Evolutionary conservation across 2,329 filamentous ascomycete species (phyloP).

Genomic region (Botrytis porri): DNA sequence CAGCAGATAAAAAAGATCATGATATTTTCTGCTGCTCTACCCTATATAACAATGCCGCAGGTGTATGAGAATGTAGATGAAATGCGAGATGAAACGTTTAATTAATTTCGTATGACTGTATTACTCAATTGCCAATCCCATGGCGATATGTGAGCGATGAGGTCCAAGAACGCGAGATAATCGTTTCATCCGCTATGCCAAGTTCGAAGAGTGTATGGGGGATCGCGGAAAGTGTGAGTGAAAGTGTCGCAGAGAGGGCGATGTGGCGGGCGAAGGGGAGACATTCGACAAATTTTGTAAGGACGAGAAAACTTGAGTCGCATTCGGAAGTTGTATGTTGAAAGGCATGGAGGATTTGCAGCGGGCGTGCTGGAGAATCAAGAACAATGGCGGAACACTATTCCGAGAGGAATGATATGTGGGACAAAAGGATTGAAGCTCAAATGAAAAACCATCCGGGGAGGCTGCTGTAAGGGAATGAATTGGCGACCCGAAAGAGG

Average conservation of each 20-base stretch:
- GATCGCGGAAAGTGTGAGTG: fast-evolving
- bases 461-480: not conserved
- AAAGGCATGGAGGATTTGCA: not conserved
- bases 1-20: not conserved
- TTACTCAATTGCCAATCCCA: not conserved
- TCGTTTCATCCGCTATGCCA: not conserved
- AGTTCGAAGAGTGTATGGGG: not conserved
- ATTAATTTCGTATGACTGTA: not conserved
- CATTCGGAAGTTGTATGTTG: not conserved
- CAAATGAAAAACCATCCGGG: not conserved
- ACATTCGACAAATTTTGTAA: not conserved
- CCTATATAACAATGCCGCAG: not conserved
- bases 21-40: not conserved
- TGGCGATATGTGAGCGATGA: not conserved
- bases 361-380: not conserved
- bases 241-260: no score
- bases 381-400: not conserved
- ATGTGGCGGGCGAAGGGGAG: no score
- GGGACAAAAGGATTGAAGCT: not conserved
- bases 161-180: not conserved
- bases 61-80: not conserved
- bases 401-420: not conserved
- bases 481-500: not conserved
- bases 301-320: not conserved
- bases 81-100: not conserved